Conservation (phyloP, 768 basidiomycete species). For the Mycena epipterygia region DNA sequence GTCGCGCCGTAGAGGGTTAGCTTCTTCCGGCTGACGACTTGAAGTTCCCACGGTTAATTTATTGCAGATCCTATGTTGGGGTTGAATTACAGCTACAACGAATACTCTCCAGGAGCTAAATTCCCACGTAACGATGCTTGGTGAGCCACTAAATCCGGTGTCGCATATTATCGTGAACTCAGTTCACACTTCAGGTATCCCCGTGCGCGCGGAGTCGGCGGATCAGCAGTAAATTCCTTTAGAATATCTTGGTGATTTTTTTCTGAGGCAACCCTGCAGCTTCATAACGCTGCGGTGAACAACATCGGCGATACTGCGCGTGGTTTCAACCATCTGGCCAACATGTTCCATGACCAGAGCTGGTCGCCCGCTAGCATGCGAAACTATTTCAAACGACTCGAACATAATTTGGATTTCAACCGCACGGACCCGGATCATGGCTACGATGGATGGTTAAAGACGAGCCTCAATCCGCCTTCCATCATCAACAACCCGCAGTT, state of each 20-base stretch:
- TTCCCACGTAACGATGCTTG: conserved; percentile 41
- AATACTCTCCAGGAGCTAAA: conserved; percentile 44
- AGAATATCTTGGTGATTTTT: not conserved
- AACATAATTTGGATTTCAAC: conserved; percentile 41
- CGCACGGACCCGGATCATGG: conserved; percentile 43
- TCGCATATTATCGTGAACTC: not conserved
- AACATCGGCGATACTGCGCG: conserved; percentile 40
- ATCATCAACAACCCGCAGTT: conserved; percentile 39
- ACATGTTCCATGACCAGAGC: conserved; percentile 42
- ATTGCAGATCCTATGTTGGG: conserved; percentile 42
- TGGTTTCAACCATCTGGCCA: conserved; percentile 45
- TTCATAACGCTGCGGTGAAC: conserved; percentile 49
- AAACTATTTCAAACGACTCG: conserved; percentile 45
- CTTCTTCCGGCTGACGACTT: not conserved
- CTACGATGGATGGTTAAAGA: conserved; percentile 47
- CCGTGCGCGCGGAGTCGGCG: conserved; percentile 45
- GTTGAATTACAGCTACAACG: conserved; percentile 45
- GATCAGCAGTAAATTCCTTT: conserved; percentile 42
- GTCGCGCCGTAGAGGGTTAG: conserved; percentile 44
- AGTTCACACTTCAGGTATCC: conserved; percentile 44
- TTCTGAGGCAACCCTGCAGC: conserved; percentile 24
- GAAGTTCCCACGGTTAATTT: not conserved
- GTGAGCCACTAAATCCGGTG: conserved; percentile 15
- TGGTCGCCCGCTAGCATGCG: conserved; percentile 49
- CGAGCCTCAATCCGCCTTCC: conserved; percentile 42